Evolutionary conservation across 2,329 filamentous ascomycete species (phyloP).

Genomic region (Fusarium palustre): DNA sequence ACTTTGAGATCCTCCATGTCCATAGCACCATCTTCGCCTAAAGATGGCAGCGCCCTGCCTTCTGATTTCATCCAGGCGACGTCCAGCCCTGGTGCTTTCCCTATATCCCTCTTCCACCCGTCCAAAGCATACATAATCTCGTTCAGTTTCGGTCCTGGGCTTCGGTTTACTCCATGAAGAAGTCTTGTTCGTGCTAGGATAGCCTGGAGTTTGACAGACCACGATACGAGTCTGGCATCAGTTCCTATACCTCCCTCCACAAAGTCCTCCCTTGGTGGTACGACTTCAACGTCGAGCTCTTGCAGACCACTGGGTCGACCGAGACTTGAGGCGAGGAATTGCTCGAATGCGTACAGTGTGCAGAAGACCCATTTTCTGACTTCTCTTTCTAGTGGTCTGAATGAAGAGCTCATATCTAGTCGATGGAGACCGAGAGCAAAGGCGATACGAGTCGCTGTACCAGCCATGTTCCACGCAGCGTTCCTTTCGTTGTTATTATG

Average conservation of each 20-base stretch:
- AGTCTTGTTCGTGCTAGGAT: constrained; percentile 47
- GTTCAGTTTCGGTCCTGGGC: constrained; percentile 24
- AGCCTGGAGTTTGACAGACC: constrained; percentile 49
- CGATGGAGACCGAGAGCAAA: constrained; percentile 51
- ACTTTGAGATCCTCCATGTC: constrained; percentile 47
- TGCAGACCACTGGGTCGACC: constrained; percentile 53
- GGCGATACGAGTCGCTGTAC: constrained; percentile 49
- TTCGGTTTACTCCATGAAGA: constrained; percentile 20
- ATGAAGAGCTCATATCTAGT: constrained; percentile 47
- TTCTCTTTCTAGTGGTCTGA: constrained; percentile 51
- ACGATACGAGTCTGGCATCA: constrained; percentile 48
- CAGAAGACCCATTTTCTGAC: constrained; percentile 53
- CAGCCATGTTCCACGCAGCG: constrained; percentile 52
- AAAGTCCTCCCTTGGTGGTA: constrained; percentile 47
- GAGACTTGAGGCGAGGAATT: constrained; percentile 53
- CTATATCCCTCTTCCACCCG: constrained; percentile 28
- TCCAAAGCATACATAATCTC: constrained; percentile 23
- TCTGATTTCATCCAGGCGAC: constrained; percentile 28
- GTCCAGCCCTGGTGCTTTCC: constrained; percentile 29
- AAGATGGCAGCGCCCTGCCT: neutral
- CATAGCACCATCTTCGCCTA: constrained; percentile 33
- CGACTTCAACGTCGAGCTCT: constrained; percentile 52
- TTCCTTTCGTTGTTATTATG: constrained; percentile 56
- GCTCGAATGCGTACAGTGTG: constrained; percentile 53
- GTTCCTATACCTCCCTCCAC: constrained; percentile 46